Percentiles rank a stretch among this genome's conserved stretches.
Evolutionary conservation across 176 grass and related monocot species (phyloP).

Genomic region (Oryza meridionalis): DNA sequence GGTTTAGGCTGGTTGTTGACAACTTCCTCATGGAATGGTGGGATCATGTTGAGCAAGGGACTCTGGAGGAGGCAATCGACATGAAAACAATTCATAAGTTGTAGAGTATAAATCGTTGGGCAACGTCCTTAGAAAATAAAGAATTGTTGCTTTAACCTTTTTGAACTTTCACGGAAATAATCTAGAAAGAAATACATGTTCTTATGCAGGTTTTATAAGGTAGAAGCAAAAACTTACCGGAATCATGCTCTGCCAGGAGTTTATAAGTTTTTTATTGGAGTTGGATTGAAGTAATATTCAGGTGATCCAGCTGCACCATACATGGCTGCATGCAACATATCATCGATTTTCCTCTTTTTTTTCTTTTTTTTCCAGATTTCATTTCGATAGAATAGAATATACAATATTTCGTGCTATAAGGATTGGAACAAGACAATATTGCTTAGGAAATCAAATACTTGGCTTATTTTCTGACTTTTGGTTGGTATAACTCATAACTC

Average conservation of each 20-base stretch:
- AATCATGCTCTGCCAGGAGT: not conserved
- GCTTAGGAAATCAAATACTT: not conserved
- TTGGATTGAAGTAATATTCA: not conserved
- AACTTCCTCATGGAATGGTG: conserved; percentile 93
- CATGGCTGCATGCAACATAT: no score
- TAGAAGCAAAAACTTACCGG: not conserved
- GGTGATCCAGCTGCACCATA: no score
- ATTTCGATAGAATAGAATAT: not conserved
- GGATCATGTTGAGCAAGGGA: conserved; percentile 84
- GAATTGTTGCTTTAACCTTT: no score
- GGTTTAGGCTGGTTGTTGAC: conserved; percentile 92
- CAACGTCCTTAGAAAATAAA: not conserved
- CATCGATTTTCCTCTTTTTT: no score
- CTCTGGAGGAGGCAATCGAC: conserved; percentile 54
- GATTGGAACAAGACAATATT: not conserved
- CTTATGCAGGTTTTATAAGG: not conserved
- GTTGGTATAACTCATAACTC: not conserved
- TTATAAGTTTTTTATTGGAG: not conserved
- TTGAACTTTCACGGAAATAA: not conserved
- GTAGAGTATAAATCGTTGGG: conserved; percentile 20
- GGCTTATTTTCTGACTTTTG: not conserved
- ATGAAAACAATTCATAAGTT: conserved; percentile 88
- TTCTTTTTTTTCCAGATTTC: no score
- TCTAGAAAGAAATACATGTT: not conserved
- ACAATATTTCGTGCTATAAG: not conserved